Evolutionary conservation across 108 stramenopile species (phyloP).

Genomic region (Nitzschia sp.): DNA sequence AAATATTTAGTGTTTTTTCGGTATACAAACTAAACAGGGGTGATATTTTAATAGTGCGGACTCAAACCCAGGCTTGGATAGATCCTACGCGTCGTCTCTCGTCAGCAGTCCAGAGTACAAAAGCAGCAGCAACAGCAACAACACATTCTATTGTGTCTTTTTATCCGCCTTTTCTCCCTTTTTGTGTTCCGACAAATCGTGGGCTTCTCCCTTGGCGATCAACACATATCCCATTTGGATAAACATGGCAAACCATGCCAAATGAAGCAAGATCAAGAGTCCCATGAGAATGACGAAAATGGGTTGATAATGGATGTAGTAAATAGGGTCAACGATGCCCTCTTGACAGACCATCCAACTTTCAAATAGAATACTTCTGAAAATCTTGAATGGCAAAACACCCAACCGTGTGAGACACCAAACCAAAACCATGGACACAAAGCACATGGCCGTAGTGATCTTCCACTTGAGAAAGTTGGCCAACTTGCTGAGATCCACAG

Average conservation of each 20-base stretch:
- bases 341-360: constrained; percentile 43
- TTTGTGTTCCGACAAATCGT: constrained; percentile 86
- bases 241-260: constrained; percentile 80
- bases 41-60: no score
- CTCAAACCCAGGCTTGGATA: no score
- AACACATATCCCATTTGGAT: constrained; percentile 77
- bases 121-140: no score
- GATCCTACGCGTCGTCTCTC: no score
- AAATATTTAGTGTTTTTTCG: no score
- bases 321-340: constrained; percentile 40
- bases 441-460: constrained; percentile 66
- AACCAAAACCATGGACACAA: constrained; percentile 69
- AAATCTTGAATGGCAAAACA: constrained; percentile 80
- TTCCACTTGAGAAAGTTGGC: constrained; percentile 92
- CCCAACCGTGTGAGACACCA: constrained; percentile 68
- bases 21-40: no score
- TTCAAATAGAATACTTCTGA: constrained; percentile 51
- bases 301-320: constrained; percentile 52
- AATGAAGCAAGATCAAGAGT: constrained; percentile 62
- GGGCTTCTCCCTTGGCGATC: constrained; percentile 70
- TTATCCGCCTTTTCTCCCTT: constrained; percentile 49
- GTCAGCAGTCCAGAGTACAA: no score
- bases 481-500: constrained; percentile 84
- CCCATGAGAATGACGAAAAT: constrained; percentile 61
- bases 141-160: no score